phyloP scores from a whole-genome alignment of 2,329 filamentous ascomycete species.

The Beauveria sp. region DNA sequence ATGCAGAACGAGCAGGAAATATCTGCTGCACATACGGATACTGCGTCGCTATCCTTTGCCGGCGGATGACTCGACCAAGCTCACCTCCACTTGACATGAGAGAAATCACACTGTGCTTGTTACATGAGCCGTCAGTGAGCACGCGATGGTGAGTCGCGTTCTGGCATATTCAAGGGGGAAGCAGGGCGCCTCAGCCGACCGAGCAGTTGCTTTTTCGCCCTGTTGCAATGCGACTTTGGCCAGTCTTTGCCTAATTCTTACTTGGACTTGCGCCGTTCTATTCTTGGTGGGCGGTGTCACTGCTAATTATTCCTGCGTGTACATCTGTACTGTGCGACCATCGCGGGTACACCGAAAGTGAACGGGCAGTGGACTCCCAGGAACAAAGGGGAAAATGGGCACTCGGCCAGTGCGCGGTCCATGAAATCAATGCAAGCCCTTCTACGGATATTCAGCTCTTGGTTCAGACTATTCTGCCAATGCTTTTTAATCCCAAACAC shows the following conservation, averaged over 20 bases:
- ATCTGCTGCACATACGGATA: background rate
- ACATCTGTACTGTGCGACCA: background rate
- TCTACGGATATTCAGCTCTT: background rate
- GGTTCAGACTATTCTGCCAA: background rate
- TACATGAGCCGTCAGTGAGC: background rate
- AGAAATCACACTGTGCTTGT: background rate
- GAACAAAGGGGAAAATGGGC: background rate
- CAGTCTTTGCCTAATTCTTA: too few relatives aligned
- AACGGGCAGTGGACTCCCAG: background rate
- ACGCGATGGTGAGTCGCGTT: background rate
- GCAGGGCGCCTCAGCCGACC: background rate
- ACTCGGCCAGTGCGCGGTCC: background rate
- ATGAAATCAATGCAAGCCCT: background rate
- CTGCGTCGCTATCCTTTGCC: background rate
- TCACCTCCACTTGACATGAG: background rate
- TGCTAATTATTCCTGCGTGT: too few relatives aligned
- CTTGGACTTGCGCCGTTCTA: too few relatives aligned
- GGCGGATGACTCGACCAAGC: background rate
- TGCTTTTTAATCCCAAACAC: background rate
- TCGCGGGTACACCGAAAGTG: background rate
- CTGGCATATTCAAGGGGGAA: background rate
- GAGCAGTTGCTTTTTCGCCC: background rate
- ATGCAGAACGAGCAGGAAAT: background rate
- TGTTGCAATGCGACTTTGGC: background rate
- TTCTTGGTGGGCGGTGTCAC: too few relatives aligned